phyloP scores from a whole-genome alignment of 352 stramenopile species.

The Globisporangium ultimum region DNA sequence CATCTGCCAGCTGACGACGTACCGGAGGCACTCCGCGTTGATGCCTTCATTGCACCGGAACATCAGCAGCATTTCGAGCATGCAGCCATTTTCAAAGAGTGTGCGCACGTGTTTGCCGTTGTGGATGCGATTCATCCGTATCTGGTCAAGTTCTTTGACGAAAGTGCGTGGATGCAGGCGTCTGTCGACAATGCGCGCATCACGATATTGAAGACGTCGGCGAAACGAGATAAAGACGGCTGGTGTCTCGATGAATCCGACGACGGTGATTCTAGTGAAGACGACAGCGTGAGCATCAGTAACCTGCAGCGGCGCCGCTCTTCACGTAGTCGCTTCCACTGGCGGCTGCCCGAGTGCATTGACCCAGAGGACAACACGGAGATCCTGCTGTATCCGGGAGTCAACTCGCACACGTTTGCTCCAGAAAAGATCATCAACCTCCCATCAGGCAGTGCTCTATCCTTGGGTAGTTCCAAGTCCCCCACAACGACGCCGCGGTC shows the following conservation, averaged over 20 bases:
- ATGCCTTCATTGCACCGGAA: slow-evolving; percentile 45
- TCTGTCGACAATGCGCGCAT: slow-evolving; percentile 29
- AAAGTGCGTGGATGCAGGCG: slow-evolving; percentile 31
- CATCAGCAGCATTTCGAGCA: slow-evolving; percentile 50
- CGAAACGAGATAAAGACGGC: slow-evolving; percentile 26
- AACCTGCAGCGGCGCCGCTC: slow-evolving; percentile 11
- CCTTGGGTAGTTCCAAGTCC: neutral
- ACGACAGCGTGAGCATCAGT: slow-evolving; percentile 15
- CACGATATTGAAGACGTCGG: slow-evolving; percentile 36
- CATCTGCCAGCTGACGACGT: slow-evolving; percentile 22
- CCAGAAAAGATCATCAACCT: slow-evolving; percentile 65
- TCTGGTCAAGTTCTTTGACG: slow-evolving; percentile 40
- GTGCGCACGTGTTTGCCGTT: slow-evolving; percentile 54
- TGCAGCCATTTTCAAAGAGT: slow-evolving; percentile 43
- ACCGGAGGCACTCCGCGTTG: slow-evolving; percentile 36
- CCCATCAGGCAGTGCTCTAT: slow-evolving; percentile 8
- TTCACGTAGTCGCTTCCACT: slow-evolving; percentile 27
- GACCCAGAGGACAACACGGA: slow-evolving; percentile 42
- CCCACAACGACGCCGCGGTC: slow-evolving; percentile 10
- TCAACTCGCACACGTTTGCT: slow-evolving; percentile 41
- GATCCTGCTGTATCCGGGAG: slow-evolving; percentile 50
- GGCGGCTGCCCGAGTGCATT: slow-evolving; percentile 36
- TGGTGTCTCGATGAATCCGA: slow-evolving; percentile 28
- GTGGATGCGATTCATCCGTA: slow-evolving; percentile 66
- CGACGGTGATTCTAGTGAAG: slow-evolving; percentile 30